A percentile compares a stretch with the other conserved stretches of the same genome.
phyloP scores from a whole-genome alignment of 2,329 filamentous ascomycete species.

The Curvularia spicifera region DNA sequence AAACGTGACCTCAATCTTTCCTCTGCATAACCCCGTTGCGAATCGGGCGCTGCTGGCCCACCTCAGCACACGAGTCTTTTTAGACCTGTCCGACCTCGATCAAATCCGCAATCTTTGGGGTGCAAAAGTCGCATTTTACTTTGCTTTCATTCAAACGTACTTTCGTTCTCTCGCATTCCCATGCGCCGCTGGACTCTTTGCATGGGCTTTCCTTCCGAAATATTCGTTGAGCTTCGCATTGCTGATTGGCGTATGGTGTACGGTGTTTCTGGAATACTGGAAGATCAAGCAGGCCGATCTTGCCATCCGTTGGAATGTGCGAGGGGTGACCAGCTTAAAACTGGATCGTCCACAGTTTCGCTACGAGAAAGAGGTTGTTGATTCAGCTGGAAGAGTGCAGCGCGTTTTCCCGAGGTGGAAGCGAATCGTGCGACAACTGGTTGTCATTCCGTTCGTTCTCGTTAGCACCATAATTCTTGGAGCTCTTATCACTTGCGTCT shows the following conservation, averaged over 20 bases:
- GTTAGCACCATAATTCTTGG: slow-evolving; percentile 39
- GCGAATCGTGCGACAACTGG: slow-evolving; percentile 36
- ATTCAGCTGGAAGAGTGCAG: slow-evolving; percentile 33
- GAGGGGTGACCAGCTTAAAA: slow-evolving; percentile 40
- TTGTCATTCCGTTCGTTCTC: slow-evolving; percentile 41
- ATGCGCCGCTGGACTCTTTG: slow-evolving; percentile 38
- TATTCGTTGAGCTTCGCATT: slow-evolving; percentile 43
- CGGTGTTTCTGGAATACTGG: slow-evolving; percentile 47
- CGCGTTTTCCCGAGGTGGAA: slow-evolving; percentile 44
- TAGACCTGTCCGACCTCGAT: slow-evolving; percentile 71
- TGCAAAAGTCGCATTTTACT: slow-evolving; percentile 62
- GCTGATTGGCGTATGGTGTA: slow-evolving; percentile 44
- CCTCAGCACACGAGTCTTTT: slow-evolving; percentile 73
- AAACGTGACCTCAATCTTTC: slow-evolving; percentile 75
- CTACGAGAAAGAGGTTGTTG: slow-evolving; percentile 33
- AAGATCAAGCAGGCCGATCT: slow-evolving; percentile 43
- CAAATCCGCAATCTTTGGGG: slow-evolving; percentile 78
- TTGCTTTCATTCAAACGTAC: slow-evolving; percentile 46
- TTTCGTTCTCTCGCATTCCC: slow-evolving; percentile 41
- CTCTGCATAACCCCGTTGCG: slow-evolving; percentile 76
- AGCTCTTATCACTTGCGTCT: slow-evolving; percentile 36
- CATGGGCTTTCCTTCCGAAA: slow-evolving; percentile 40
- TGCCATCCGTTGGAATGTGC: slow-evolving; percentile 43
- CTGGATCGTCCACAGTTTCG: slow-evolving; percentile 40
- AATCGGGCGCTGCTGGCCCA: slow-evolving; percentile 78